Evolutionary conservation across 306 rosid species (phyloP), one percentile per base, ranked within the genome.

Genomic region (Rosa persica): DNA sequence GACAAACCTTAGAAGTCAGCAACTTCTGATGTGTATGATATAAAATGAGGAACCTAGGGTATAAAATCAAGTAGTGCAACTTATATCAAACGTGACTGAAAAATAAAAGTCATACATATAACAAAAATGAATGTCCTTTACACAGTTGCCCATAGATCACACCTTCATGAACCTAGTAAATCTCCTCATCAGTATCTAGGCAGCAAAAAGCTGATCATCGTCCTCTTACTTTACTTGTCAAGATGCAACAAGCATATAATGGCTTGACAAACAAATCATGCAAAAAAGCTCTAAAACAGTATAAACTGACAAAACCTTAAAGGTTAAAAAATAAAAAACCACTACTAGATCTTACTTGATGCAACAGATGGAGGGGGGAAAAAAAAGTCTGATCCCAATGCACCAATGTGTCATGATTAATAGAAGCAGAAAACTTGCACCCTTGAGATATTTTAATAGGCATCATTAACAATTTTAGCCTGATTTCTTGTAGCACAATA

Each of bases 1-100:
- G 48, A 67, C 23, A 85, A 83, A 84, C 46, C 22, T 7, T 30
- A 65, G 64, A 77, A 42, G 82, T 82, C 70, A 86, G 87, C 48
- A 72, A 76, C 30, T 8, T 72, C 34, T 61, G 66, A 42, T 48
- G 47, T 76, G 52, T 49, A 81, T 67, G 34, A 81, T 23, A 70
- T 27, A 83, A 69, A 80, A 36, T 42, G 74, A 72, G 55, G 69
- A 76, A 76, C 34, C 27, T 60, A 46, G 77, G 23, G 48, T 19
- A 6, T 51, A 52, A 19, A 51, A 54, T 54, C 42, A 4, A 73
- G 15, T 0, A 19, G 6, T 38, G 12, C 15, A 72, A 51, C 40
- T 72, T 48, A 4, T 15, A 20, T 52, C 52, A 55, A 73, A 40
- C 13, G 54, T 38, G 51, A 13, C 49, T n/a, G 2, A 12, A 51